Evolutionary conservation across 352 stramenopile species (phyloP), one percentile per base, ranked within the genome.

Genomic region (Blastocystis sp.): DNA sequence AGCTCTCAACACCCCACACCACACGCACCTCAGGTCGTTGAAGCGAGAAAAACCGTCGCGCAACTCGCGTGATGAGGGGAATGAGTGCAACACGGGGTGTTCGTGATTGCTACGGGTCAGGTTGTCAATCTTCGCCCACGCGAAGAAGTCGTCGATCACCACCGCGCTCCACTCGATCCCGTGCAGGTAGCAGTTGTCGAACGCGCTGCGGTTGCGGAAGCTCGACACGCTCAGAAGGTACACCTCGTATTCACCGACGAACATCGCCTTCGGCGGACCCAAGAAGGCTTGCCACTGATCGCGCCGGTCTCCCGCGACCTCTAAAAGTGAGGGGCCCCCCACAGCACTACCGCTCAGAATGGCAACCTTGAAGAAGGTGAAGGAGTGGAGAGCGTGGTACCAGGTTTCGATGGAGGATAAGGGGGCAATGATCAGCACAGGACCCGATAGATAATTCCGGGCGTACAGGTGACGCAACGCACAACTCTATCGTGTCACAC

Each of bases 221-320:
- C 24, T 33, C 6, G 13, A 6, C 10, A 67, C 13, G 10, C 50
- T 67, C 41, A 85, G 33, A 10, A 85, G 26, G 1, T 69, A 55
- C 0, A 85, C 60, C 33, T 69, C 51, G 74, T 59, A 85, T 16
- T 85, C 74, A 24, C 74, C 74, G 2, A 67, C 50, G 19, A 67
- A 59, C 41, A 85, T 24, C 9, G 21, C 26, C 10, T 62, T 85
- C 16, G 33, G 41, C 0, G 51, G 24, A 35, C 74, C 74, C 24
- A 85, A 69, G 55, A 70, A 85, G 10, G 24, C 26, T 19, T 41
- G 35, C 74, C 74, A 85, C 61, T 85, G 74, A 51, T 29, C 29
- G 6, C 50, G 41, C 12, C 74, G 74, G 26, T 67, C 60, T 21
- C 6, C 26, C 45, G 45, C 51, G 50, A 26, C n/a, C 12, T 85